Evolutionary conservation across 1,139 yeast genomes (phyloP), one percentile per base, ranked within the genome.

Genomic region (Lodderomyces pseudojiufengensis): DNA sequence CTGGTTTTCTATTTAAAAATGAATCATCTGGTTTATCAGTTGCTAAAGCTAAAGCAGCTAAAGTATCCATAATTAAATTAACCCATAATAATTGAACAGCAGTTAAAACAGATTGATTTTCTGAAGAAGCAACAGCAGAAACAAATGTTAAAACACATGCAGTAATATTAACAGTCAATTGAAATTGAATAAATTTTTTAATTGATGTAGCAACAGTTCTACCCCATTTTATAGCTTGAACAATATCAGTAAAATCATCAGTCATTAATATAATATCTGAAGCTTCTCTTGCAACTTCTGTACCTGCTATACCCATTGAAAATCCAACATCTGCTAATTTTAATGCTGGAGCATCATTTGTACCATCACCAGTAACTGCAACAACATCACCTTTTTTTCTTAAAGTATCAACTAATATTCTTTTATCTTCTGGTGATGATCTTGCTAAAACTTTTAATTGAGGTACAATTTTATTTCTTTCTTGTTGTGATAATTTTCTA

Each of bases 151-250:
- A 73, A 4, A 85, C 70, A 48, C 94, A 96, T 12, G 99, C 99
- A 27, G 98, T 92, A 37, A 92, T 77, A 54, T 92, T 94, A 39
- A 92, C 99, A 3, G 98, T 92, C 50, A 92, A 71, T 62, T 92
- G 98, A 61, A 92, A 92, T 63, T 90, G 98, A 56, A 92, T 81
- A 55, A 92, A 92, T 60, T 92, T 92, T 60, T 88, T 87, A 54
- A 92, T 95, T 2, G 97, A 88, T 24, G 84, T 82, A 13, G 95
- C 84, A 43, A 94, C 98, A 37, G 97, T 90, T 60, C 99, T 78
- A 40, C 99, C 99, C 98, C 98, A 94, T 63, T 87, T 86, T 54
- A 92, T 86, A n/a, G 98, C 99, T 59, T 87, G 87, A 35, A 92
- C 97, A 58, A 92, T 92, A 38, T 95, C 92, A 8, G 90, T 73